These are phyloP conservation scores for Sphagnum contortum DNA, from an alignment of 225 moss, liverwort and hornwort genomes.

Conservation along the genomic window DNA sequence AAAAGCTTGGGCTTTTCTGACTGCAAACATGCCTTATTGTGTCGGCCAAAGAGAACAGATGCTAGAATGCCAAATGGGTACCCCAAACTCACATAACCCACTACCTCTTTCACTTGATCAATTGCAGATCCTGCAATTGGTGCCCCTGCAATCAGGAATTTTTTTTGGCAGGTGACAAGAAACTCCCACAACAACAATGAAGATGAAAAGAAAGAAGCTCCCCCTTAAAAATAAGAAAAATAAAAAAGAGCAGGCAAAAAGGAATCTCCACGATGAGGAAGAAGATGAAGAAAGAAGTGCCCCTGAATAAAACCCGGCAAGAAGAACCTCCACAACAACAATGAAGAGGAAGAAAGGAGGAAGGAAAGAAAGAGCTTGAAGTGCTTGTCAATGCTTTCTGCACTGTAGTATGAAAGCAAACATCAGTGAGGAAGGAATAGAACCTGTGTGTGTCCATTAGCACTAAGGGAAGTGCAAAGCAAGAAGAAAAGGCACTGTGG, in stretches of 20 bases:
- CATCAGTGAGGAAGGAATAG: too few species aligned
- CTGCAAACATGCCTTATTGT: slow-evolving; percentile 57
- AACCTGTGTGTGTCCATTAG: too few species aligned
- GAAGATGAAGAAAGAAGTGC: background rate
- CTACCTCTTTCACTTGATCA: slow-evolving; percentile 47
- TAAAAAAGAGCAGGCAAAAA: background rate
- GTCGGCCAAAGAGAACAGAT: slow-evolving; percentile 76
- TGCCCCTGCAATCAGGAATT: slow-evolving; percentile 39
- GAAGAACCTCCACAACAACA: background rate
- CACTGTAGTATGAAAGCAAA: too few species aligned
- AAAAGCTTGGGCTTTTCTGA: slow-evolving; percentile 85
- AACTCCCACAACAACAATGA: too few species aligned
- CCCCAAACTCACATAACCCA: slow-evolving; percentile 75
- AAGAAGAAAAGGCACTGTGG: too few species aligned
- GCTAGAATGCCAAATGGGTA: slow-evolving; percentile 83
- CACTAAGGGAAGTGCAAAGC: too few species aligned
- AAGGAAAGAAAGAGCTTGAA: too few species aligned
- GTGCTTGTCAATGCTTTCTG: too few species aligned
- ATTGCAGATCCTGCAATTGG: slow-evolving; percentile 84
- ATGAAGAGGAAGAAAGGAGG: background rate
- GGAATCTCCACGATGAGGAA: background rate
- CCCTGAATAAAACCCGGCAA: background rate
- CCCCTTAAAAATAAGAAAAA: slow-evolving; percentile 1
- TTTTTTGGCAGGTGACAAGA: background rate
- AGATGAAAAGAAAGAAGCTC: background rate